Evolutionary conservation across 1,139 yeast genomes (phyloP), one percentile per base, ranked within the genome.

Genomic region (Scheffersomyces segobiensis): DNA sequence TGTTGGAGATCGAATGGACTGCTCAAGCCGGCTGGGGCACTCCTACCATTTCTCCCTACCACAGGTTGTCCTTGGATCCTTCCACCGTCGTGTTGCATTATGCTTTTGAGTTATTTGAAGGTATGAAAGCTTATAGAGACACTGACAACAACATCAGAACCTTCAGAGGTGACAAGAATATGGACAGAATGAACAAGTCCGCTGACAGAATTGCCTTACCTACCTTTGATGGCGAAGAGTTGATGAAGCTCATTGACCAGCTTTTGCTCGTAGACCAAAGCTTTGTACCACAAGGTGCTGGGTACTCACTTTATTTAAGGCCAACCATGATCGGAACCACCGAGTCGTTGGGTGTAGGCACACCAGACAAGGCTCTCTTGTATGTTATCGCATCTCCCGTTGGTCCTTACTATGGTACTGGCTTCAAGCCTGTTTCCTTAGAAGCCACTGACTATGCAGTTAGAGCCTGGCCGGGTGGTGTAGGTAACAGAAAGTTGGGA

Each of bases 401-500:
- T 32, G 98, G 98, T 46, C 98, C 98, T 49, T 90, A 90, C 80
- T 87, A 86, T 73, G 85, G 89, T 67, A 87, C 96, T 18, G 97
- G 97, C 8, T 93, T 93, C 86, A 92, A 93, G 77, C 97, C 98
- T 47, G 97, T 95, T 55, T 83, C 87, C 58, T 82, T 95, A 62
- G 97, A 93, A 79, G 98, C 98, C 65, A 92, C 97, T 47, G 97
- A 91, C 71, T 87, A 91, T 67, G 97, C 97, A 53, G 95, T 93
- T 26, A 89, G 98, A 79, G 98, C 99, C 18, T 95, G 98, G 98
- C 98, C 98, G 69, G 97, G 97, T 70, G 99, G 98, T 73, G 93
- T 88, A 63, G 99, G 99, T 76, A 88, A 93, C 82, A 88, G 87
- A 77, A 95, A 95, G 79, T 85, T 95, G 68, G 99, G 99, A 74